Conservation (phyloP, 2,329 filamentous ascomycete genomes). For the Ophiostoma ips region DNA sequence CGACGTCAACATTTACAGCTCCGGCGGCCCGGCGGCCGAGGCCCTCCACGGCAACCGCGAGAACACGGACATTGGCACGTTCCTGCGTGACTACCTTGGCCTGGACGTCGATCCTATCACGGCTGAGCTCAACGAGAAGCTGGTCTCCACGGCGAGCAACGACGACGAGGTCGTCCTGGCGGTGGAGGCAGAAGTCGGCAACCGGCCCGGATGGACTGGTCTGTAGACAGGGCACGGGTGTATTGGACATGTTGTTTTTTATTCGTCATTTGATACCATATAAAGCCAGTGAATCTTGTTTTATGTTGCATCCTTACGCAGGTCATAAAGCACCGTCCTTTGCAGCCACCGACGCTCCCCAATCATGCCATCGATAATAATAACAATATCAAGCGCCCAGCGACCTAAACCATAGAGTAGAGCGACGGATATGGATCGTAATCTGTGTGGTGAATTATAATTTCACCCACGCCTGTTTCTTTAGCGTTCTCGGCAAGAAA, state of each 20-base stretch:
- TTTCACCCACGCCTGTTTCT: constrained; percentile 18
- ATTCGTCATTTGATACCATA: too few relatives aligned
- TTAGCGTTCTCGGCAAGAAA: constrained; percentile 17
- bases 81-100: constrained; percentile 63
- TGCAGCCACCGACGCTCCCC: too few relatives aligned
- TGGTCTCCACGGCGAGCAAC: constrained; percentile 60
- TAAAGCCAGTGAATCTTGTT: too few relatives aligned
- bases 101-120: constrained; percentile 72
- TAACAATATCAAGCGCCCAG: too few relatives aligned
- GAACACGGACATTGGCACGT: constrained; percentile 82
- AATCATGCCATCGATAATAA: too few relatives aligned
- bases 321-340: too few relatives aligned
- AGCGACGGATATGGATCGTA: too few relatives aligned
- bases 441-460: too few relatives aligned
- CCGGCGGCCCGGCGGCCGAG: constrained; percentile 48
- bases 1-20: constrained; percentile 93
- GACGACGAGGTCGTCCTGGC: constrained; percentile 24
- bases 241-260: not conserved
- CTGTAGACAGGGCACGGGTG: not conserved
- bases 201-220: not conserved
- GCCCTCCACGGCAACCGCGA: constrained; percentile 74
- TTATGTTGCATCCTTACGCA: too few relatives aligned
- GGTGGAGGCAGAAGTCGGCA: not conserved
- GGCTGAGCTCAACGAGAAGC: constrained; percentile 49
- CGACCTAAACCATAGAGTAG: too few relatives aligned